Base-by-base conservation (phyloP, 2,329 filamentous ascomycete species). In the Fusarium caatingaense region DNA sequence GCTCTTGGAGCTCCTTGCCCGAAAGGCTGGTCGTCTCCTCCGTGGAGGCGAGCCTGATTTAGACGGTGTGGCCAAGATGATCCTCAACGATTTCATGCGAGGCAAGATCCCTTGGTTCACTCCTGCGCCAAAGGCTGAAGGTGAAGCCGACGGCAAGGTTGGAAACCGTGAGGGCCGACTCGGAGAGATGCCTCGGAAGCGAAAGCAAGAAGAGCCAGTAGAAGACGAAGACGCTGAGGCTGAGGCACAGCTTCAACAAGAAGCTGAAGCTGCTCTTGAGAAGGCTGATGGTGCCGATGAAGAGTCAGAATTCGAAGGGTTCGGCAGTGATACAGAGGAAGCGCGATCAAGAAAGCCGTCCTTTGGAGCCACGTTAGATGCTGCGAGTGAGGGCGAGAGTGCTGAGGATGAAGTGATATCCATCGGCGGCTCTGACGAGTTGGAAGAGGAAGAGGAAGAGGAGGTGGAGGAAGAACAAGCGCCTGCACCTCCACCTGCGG, bases 21-120 rank as follows among this genome's bases (percentile, higher is more conserved):
- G 94, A 60, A 98, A 98, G 80, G 90, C 90, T 61, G 96, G 96
- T 18, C 88, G 94, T 73, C 82, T 99, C 21, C 83, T 98, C 18
- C 94, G 93, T 78, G 95, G 93, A 61, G 96, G 95, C n/a, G 96
- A 98, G 79, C 92, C 95, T 6, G 96, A 99, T 79, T 83, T 98
- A 58, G 95, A 98, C 75, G 94, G 94, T 74, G 94, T 97, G 49
- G 96, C 96, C 2, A 97, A 97, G 81, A 97, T 97, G 89, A 92
- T 99, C 1, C 83, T 99, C 64, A 98, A 97, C 76, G 96, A 99
- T 77, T 99, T 98, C 78, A 88, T 98, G 76, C 85, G 96, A 69
- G 96, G 96, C 60, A 98, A 95, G 81, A 93, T 98, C 27, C 96
- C 96, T 2, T 99, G 97, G 96, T 99, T 94, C 77, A 96, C 93